Evolutionary conservation across 1,284 basidiomycete genomes (phyloP).

Genomic region (Leccinum discolor): DNA sequence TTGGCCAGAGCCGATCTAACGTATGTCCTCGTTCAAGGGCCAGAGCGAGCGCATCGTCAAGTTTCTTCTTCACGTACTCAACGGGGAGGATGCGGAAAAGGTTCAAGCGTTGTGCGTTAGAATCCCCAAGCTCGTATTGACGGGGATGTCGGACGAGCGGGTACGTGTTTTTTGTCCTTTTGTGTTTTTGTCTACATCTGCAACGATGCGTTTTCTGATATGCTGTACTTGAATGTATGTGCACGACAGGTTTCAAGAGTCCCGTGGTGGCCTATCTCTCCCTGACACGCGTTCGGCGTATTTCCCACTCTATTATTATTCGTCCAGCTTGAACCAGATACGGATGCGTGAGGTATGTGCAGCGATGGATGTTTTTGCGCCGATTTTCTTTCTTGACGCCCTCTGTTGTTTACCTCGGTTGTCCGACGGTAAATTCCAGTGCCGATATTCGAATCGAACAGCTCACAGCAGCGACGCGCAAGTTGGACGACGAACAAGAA

Average conservation of each 20-base stretch:
- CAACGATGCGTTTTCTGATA: neutral
- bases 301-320: conserved; percentile 93
- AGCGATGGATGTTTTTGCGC: conserved; percentile 40
- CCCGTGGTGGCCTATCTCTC: conserved; percentile 88
- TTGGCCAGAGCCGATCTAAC: neutral
- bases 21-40: neutral
- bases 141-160: conserved; percentile 78
- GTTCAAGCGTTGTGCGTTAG: conserved; percentile 87
- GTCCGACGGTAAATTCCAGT: conserved; percentile 65
- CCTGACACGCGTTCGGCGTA: conserved; percentile 94
- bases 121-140: conserved; percentile 87
- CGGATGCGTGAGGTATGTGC: conserved; percentile 58
- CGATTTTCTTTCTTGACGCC: neutral
- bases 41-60: conserved; percentile 73
- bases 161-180: conserved; percentile 39
- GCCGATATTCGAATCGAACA: conserved; percentile 62
- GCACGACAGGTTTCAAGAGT: conserved; percentile 64
- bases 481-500: conserved; percentile 74
- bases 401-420: neutral
- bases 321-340: conserved; percentile 78
- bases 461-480: conserved; percentile 68
- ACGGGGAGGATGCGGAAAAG: conserved; percentile 72
- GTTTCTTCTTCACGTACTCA: conserved; percentile 77
- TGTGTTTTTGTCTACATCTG: neutral
- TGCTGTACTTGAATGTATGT: neutral